phyloP scores from a whole-genome alignment of 305 asterid genomes.

The Solanum hybrid region DNA sequence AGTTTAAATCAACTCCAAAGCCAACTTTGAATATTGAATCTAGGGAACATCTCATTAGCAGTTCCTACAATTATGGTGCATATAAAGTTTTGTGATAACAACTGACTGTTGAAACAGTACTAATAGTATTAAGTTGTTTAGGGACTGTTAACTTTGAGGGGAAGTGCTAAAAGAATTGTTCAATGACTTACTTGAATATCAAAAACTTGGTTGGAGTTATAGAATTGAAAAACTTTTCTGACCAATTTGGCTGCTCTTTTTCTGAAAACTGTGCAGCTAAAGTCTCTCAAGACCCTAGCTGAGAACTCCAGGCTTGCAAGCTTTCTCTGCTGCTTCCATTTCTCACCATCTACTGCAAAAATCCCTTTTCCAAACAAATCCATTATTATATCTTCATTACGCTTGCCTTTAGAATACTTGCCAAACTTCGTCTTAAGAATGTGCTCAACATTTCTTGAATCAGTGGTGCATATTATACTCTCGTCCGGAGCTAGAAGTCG shows the following conservation, averaged over 20 bases:
- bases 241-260: conserved; percentile 41
- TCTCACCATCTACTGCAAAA: conserved; percentile 58
- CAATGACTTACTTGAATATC: conserved; percentile 41
- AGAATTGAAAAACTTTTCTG: conserved; percentile 17
- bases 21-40: conserved; percentile 78
- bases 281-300: conserved; percentile 56
- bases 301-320: conserved; percentile 64
- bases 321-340: conserved; percentile 69
- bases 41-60: conserved; percentile 59
- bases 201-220: conserved; percentile 25
- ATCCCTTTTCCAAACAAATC: conserved; percentile 67
- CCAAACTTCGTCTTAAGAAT: conserved; percentile 48
- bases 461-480: conserved; percentile 55
- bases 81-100: background rate
- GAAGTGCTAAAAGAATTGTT: background rate
- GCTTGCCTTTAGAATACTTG: conserved; percentile 42
- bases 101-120: background rate
- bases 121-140: background rate
- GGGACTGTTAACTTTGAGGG: background rate
- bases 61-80: conserved; percentile 26
- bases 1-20: conserved; percentile 61
- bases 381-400: conserved; percentile 29
- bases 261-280: conserved; percentile 55
- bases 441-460: conserved; percentile 42
- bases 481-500: conserved; percentile 40